Base-by-base conservation (phyloP, 129 eudicot genomes). In the Ambrosia artemisiifolia region DNA sequence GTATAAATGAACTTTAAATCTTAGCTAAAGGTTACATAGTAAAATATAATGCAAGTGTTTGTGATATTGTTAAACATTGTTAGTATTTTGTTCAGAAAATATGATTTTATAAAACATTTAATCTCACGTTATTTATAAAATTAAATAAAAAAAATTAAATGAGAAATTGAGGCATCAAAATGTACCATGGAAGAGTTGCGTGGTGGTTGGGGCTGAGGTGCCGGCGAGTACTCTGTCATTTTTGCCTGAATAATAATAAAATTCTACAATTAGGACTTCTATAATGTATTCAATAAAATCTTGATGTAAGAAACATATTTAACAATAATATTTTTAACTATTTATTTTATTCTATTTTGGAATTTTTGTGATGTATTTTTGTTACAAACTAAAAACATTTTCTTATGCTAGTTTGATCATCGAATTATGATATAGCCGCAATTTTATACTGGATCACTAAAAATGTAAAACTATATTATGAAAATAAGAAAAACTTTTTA, bases 201-300 rank as follows among this genome's bases (percentile, higher is more conserved):
- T 7, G 71, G 71, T 30, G 83, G 83, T 69, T 73, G 85, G 32
- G 88, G 88, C 35, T 84, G 88, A 63, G 88, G 83, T 60, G 83
- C 72, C 14, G 83, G 88, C 2, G 88, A 77, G 57, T 77, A 83
- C 11, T 53, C 75, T 7, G 47, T 65, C 12, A 28, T 8, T 57
- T 78, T 64, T 6, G 81, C 88, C 88, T 84, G 75, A 71, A 75
- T 76, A 30, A 75, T 76, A 30, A 47, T 11, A 43, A 53, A 69
- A 4, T 13, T 7, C 9, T 24, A 6, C n/a, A 67, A 51, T 47
- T 36, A 6, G 43, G 6, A 36, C 43, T 36, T 36, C 43, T 36
- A 5, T 36, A 36, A 36, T 36, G 43, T 5, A 36, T 36, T 5
- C 7, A 36, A 4, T 36, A 28, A 16, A 30, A 61, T 20, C n/a